Evolutionary conservation across 2,329 filamentous ascomycete species (phyloP).

Genomic region (Aspergillus ochraceoroseus): DNA sequence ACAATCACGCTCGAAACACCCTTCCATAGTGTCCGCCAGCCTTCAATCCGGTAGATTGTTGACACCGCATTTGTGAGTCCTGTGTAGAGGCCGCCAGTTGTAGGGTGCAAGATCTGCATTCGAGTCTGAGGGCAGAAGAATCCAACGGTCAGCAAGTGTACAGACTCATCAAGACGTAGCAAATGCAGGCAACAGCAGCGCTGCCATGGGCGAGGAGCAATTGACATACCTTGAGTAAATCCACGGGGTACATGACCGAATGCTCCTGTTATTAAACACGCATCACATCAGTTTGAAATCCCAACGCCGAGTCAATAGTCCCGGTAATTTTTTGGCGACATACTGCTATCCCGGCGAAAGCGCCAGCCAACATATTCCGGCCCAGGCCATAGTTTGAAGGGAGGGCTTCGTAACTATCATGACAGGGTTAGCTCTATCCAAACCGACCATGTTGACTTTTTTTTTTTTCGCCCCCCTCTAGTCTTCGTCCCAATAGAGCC

Average conservation of each 20-base stretch:
- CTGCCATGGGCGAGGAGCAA: background rate
- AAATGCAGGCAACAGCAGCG: background rate
- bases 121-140: conserved; percentile 61
- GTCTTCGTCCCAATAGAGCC: background rate
- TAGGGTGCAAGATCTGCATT: conserved; percentile 93
- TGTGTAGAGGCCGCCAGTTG: conserved; percentile 73
- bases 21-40: conserved; percentile 86
- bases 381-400: conserved; percentile 89
- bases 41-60: conserved; percentile 85
- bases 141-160: conserved; percentile 1
- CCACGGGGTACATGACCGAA: conserved; percentile 98
- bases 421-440: conserved; percentile 22
- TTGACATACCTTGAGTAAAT: conserved; percentile 80
- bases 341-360: conserved; percentile 94
- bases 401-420: conserved; percentile 77
- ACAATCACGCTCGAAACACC: conserved; percentile 95
- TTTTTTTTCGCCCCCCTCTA: background rate
- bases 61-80: conserved; percentile 89
- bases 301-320: conserved; percentile 4
- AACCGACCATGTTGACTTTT: background rate
- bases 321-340: conserved; percentile 32
- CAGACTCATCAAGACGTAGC: background rate
- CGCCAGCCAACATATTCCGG: conserved; percentile 93
- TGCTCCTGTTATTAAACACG: too few relatives aligned
- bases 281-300: conserved; percentile 17